Percentiles rank a stretch among this genome's conserved stretches.
Conservation (phyloP, 176 grass and related monocot species). For the Phyllostachys edulis region DNA sequence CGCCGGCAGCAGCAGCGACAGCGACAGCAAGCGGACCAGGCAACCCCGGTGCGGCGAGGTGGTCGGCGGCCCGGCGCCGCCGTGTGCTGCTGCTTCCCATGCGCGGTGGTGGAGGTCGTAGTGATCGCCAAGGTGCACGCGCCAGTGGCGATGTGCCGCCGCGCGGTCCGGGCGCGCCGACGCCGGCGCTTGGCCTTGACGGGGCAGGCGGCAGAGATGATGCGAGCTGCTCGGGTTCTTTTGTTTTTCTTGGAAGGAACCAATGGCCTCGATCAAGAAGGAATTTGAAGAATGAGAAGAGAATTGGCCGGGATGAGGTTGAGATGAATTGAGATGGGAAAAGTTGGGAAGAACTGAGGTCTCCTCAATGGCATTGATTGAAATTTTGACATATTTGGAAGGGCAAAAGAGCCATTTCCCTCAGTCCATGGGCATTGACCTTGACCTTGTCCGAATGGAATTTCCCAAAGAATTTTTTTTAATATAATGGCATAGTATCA, state of each 20-base stretch:
- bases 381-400: not conserved
- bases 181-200: constrained; percentile 22
- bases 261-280: not conserved
- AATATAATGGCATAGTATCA: not conserved
- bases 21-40: constrained; percentile 21
- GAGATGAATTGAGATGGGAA: not conserved
- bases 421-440: not conserved
- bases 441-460: not conserved
- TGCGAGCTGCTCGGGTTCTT: constrained; percentile 39
- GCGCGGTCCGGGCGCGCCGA: constrained; percentile 33
- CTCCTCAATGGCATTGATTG: no score
- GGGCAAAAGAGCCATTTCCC: no score
- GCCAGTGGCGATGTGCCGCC: constrained; percentile 56
- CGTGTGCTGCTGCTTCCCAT: constrained; percentile 78
- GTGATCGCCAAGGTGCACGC: constrained; percentile 71
- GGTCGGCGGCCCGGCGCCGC: constrained; percentile 71
- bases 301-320: not conserved
- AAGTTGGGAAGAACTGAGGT: no score
- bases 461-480: not conserved
- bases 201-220: constrained; percentile 42
- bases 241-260: constrained; percentile 26
- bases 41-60: constrained; percentile 50
- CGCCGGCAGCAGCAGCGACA: constrained; percentile 32
- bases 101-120: constrained; percentile 62
- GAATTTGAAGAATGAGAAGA: not conserved